A percentile compares a stretch with the other conserved stretches of the same genome.
phyloP scores from a whole-genome alignment of 306 rosid species.

The Medicago lupulina region DNA sequence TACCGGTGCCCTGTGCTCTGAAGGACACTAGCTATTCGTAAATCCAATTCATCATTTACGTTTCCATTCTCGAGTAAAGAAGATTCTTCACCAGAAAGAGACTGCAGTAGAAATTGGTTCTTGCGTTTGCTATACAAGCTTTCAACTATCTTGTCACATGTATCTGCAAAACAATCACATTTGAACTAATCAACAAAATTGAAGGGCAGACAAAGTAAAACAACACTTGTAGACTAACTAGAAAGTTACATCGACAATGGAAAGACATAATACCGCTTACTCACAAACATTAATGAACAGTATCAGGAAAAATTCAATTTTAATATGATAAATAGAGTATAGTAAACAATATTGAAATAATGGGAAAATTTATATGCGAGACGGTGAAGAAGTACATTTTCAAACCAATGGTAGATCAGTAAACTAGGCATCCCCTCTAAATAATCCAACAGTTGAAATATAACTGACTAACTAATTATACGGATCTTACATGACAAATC shows the following conservation, averaged over 20 bases:
- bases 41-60: conserved; percentile 75
- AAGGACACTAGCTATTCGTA: conserved; percentile 91
- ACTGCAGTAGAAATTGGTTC: conserved; percentile 62
- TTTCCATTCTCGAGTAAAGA: conserved; percentile 70
- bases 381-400: neutral
- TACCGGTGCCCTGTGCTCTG: conserved; percentile 90
- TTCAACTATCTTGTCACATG: conserved; percentile 90
- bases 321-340: conserved; percentile 2
- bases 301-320: conserved; percentile 9
- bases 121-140: conserved; percentile 84
- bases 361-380: neutral
- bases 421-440: conserved; percentile 19
- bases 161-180: conserved; percentile 68
- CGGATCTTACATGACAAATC: neutral
- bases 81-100: conserved; percentile 69
- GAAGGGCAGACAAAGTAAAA: conserved; percentile 8
- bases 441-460: conserved; percentile 14
- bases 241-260: conserved; percentile 22
- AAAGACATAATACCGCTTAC: conserved; percentile 22
- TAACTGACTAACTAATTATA: conserved; percentile 13
- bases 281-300: conserved; percentile 1
- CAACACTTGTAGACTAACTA: neutral
- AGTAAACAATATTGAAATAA: conserved; percentile 22
- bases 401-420: conserved; percentile 8
- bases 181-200: conserved; percentile 39